Evolutionary conservation across 306 rosid species (phyloP).

Genomic region (Citrullus mucosospermus): DNA sequence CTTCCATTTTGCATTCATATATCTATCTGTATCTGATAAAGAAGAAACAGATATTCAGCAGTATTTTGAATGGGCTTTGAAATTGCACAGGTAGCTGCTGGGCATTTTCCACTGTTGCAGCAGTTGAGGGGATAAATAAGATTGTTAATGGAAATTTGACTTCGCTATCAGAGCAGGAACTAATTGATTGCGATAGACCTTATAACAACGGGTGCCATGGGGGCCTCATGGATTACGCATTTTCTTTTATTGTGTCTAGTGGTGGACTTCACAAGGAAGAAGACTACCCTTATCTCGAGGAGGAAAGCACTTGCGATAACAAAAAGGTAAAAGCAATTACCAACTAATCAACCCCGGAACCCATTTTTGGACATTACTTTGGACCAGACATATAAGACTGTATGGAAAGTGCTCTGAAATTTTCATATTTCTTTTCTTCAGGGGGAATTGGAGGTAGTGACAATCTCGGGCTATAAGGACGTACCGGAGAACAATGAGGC

Average conservation of each 20-base stretch:
- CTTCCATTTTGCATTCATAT: not conserved
- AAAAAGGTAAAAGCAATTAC: constrained; percentile 21
- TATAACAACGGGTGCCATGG: constrained; percentile 65
- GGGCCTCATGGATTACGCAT: constrained; percentile 69
- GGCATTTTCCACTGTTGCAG: constrained; percentile 65
- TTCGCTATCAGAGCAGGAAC: constrained; percentile 49
- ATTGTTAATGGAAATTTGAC: constrained; percentile 52
- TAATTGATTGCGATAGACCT: constrained; percentile 52
- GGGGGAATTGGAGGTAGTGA: constrained; percentile 34
- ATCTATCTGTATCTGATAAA: not conserved
- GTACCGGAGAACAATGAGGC: constrained; percentile 52
- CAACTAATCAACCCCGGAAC: not conserved
- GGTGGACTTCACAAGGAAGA: constrained; percentile 60
- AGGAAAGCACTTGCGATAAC: constrained; percentile 51
- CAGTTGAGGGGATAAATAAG: constrained; percentile 59
- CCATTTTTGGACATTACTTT: not conserved
- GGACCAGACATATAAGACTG: not conserved
- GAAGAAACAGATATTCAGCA: not conserved
- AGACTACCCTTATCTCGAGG: constrained; percentile 59
- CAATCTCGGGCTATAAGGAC: constrained; percentile 47
- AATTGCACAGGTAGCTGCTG: constrained; percentile 54
- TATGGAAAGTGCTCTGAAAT: not conserved
- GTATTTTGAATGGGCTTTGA: not conserved
- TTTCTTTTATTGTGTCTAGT: constrained; percentile 28
- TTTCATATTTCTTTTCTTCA: constrained; percentile 10